These are phyloP conservation scores for Ganoderma multipileum DNA, from an alignment of 1,284 basidiomycete genomes.

Conservation along the genomic window DNA sequence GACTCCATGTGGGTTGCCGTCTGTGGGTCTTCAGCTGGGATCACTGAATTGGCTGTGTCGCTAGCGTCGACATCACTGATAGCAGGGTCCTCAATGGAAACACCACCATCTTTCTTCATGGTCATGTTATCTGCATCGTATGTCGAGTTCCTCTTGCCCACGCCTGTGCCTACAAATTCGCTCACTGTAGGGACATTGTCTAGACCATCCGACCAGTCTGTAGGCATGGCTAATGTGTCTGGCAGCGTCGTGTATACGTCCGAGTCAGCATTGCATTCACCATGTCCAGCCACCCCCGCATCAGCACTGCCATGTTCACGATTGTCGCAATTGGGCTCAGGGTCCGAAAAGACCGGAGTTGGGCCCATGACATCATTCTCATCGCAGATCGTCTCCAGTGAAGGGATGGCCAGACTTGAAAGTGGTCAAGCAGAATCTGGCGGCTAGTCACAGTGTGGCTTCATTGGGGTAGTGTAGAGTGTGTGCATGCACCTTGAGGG, in stretches of 20 bases:
- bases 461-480: background rate
- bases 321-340: background rate
- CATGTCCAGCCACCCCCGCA: background rate
- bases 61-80: too few relatives aligned
- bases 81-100: too few relatives aligned
- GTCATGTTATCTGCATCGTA: too few relatives aligned
- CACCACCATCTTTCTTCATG: too few relatives aligned
- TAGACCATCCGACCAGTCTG: background rate
- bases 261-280: background rate
- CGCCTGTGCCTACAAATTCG: too few relatives aligned
- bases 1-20: too few relatives aligned
- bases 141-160: too few relatives aligned
- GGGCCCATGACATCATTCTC: background rate
- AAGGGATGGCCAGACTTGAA: background rate
- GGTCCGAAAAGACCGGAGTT: background rate
- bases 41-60: too few relatives aligned
- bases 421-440: background rate
- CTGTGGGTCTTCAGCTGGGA: too few relatives aligned
- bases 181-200: background rate
- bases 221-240: background rate
- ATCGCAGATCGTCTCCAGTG: background rate
- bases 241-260: background rate
- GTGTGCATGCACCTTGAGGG: background rate
- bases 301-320: background rate
- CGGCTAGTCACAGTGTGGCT: background rate